Evolutionary conservation across 306 rosid genomes (phyloP).

Genomic region (Luffa aegyptiaca): DNA sequence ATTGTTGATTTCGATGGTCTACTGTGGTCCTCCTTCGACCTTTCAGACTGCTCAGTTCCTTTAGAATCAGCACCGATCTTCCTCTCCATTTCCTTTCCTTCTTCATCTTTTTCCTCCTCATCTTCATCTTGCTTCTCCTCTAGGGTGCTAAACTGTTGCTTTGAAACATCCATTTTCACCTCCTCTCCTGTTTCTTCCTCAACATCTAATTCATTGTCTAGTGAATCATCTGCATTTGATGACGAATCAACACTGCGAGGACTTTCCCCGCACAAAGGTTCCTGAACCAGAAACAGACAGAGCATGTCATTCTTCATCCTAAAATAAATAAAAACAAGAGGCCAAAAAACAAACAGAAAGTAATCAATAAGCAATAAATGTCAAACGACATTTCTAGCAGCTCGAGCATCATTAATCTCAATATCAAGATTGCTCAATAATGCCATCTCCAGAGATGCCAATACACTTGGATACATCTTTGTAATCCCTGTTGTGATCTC

Average conservation of each 20-base stretch:
- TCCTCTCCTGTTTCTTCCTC: slow-evolving; percentile 45
- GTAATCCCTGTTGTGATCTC: not conserved
- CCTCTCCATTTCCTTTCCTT: slow-evolving; percentile 34
- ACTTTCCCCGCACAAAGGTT: slow-evolving; percentile 48
- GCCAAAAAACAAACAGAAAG: not conserved
- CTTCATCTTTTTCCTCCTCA: slow-evolving; percentile 31
- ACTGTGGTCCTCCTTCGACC: slow-evolving; percentile 16
- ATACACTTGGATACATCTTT: not conserved
- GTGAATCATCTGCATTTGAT: slow-evolving; percentile 53
- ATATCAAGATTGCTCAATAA: not conserved
- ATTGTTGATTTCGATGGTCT: slow-evolving; percentile 10
- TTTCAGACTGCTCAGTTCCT: slow-evolving; percentile 33
- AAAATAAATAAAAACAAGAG: not conserved
- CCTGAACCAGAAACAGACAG: slow-evolving; percentile 28
- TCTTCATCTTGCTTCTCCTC: slow-evolving; percentile 36
- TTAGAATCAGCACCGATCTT: slow-evolving; percentile 33
- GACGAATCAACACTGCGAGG: slow-evolving; percentile 69
- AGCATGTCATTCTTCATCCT: not conserved
- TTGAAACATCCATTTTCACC: slow-evolving; percentile 32
- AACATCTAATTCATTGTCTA: slow-evolving; percentile 36
- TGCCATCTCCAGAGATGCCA: not conserved
- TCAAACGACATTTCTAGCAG: not conserved
- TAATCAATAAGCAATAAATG: not conserved
- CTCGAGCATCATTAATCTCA: not conserved
- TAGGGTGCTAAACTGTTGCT: slow-evolving; percentile 35